Base-by-base conservation (phyloP, 1,284 basidiomycete genomes). In the Albatrellus sp. region DNA sequence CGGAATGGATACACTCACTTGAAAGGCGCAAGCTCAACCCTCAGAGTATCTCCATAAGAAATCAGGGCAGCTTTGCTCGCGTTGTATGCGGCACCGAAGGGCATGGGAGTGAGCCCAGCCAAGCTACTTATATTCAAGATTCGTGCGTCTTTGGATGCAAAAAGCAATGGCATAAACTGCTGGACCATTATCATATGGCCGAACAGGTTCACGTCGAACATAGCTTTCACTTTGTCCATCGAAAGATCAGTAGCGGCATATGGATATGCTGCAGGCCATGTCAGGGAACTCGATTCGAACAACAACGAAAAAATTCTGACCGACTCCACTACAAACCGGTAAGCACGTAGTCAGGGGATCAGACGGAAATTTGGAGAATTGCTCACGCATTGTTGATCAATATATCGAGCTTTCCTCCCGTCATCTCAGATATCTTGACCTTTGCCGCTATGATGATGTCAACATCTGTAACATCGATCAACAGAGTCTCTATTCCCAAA, bases 361-460 rank as follows among this genome's bases (percentile, higher is more conserved):
- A 17, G 12, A 10, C 19, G 5, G 30, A 24, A 45, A 14, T 28
- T 40, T 37, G 13, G 14, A 37, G 34, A 13, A 38, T 9, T 4
- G 48, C 60, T 41, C 35, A 62, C 60, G 60, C 60, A 47, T 62
- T 61, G 46, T 62, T 61, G 2, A 61, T 55, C 5, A 61, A 49
- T 20, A 63, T 50, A 44, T 64, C 55, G 8, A 64, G 52, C 19
- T 45, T 55, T 7, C 60, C 60, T 7, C 54, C 54, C 1, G 55
- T 61, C 13, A 54, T n/a, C 9, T 43, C 39, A 1, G 44, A 41
- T n/a, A 63, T 46, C 12, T 49, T 32, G 14, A 57, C 50, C 11
- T 50, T 44, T 6, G 47, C 50, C 1, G 40, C 40, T 11, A 42
- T 40, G 29, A 63, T 52, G 28, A 48, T 52, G 8, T 55, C 54